These are phyloP conservation scores for Verticillium longisporum DNA, from an alignment of 2,329 filamentous ascomycete species.

Conservation along the genomic window DNA sequence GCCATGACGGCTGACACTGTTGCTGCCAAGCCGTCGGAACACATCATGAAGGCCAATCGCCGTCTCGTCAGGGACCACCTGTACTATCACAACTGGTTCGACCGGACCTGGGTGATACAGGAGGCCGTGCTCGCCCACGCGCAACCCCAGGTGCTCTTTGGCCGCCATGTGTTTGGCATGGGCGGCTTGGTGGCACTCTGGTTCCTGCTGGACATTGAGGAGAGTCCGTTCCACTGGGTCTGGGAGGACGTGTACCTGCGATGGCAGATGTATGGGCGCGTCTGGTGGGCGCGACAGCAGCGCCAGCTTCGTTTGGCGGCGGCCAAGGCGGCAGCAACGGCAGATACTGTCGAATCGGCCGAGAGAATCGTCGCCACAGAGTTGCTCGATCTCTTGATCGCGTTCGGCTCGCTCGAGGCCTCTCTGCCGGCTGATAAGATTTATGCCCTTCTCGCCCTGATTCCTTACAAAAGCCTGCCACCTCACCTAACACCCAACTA, in stretches of 20 bases:
- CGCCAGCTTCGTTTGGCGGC: not conserved
- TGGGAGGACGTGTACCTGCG: not conserved
- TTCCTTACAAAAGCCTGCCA: not conserved
- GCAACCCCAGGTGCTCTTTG: slow-evolving; percentile 4
- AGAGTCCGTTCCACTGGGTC: not conserved
- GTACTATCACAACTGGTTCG: slow-evolving; percentile 12
- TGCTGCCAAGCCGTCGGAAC: not conserved
- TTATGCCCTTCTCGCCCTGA: slow-evolving; percentile 13
- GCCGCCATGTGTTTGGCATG: not conserved
- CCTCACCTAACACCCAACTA: not conserved
- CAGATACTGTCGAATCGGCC: not conserved
- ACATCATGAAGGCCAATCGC: not conserved
- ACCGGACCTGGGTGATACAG: slow-evolving; percentile 17
- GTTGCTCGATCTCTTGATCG: not conserved
- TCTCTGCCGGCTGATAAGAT: slow-evolving; percentile 17
- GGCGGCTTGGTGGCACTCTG: not conserved
- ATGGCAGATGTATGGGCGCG: not conserved
- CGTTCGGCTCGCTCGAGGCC: slow-evolving; percentile 3
- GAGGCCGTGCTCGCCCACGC: slow-evolving; percentile 14
- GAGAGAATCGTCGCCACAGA: not conserved
- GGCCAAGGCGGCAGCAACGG: not conserved
- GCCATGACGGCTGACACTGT: not conserved
- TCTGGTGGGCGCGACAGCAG: not conserved
- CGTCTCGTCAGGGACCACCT: not conserved
- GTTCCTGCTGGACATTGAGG: not conserved